phyloP scores from a whole-genome alignment of 2,329 filamentous ascomycete species.

The Chaetomiaceae sp. region DNA sequence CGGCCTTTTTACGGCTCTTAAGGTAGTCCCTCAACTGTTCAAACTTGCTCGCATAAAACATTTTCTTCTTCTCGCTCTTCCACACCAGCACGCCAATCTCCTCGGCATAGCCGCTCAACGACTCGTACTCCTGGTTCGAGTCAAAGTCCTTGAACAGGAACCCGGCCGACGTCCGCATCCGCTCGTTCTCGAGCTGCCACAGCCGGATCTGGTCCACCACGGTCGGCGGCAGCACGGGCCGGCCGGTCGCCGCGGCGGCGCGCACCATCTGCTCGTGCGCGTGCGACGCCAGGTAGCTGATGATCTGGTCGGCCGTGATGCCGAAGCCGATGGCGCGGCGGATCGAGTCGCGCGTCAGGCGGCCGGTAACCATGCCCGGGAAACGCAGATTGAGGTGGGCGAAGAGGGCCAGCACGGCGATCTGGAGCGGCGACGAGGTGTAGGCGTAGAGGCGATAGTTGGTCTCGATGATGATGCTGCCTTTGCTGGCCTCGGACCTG shows the following conservation, averaged over 20 bases:
- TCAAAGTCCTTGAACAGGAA: slow-evolving; percentile 90
- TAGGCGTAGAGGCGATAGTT: slow-evolving; percentile 98
- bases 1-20: slow-evolving; percentile 56
- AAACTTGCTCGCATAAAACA: slow-evolving; percentile 89
- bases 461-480: slow-evolving; percentile 93
- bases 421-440: slow-evolving; percentile 88
- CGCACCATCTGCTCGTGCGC: slow-evolving; percentile 92
- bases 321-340: slow-evolving; percentile 81
- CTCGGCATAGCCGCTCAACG: slow-evolving; percentile 72
- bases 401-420: slow-evolving; percentile 89
- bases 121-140: slow-evolving; percentile 63
- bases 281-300: slow-evolving; percentile 85
- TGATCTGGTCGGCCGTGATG: slow-evolving; percentile 93
- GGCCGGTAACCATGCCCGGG: slow-evolving; percentile 88
- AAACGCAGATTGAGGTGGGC: slow-evolving; percentile 83
- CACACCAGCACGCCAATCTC: slow-evolving; percentile 88
- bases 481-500: slow-evolving; percentile 49
- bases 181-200: slow-evolving; percentile 96
- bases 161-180: slow-evolving; percentile 78
- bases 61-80: slow-evolving; percentile 72
- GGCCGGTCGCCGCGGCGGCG: slow-evolving; percentile 51
- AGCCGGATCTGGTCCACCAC: slow-evolving; percentile 96
- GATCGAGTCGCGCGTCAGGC: slow-evolving; percentile 83
- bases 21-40: slow-evolving; percentile 85
- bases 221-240: slow-evolving; percentile 81